Evolutionary conservation across 2,329 filamentous ascomycete genomes (phyloP).

Genomic region (Verticillium tricorpus): DNA sequence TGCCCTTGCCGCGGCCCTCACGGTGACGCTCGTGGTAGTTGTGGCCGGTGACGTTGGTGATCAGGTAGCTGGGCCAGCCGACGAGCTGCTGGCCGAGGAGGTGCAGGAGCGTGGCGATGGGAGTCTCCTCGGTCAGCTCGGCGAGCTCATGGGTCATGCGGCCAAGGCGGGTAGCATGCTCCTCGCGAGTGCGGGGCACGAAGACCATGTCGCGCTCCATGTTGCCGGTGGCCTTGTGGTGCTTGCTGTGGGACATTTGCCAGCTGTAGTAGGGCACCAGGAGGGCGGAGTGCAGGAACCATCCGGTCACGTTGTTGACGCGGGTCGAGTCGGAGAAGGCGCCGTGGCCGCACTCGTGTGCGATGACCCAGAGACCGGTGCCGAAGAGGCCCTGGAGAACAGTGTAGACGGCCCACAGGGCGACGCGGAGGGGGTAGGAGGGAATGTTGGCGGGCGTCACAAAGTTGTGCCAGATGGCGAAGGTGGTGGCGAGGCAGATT

Average conservation of each 20-base stretch:
- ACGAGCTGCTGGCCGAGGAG: slow-evolving; percentile 81
- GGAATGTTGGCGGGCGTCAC: slow-evolving; percentile 82
- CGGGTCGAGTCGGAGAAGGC: slow-evolving; percentile 90
- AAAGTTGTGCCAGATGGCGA: slow-evolving; percentile 84
- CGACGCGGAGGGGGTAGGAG: slow-evolving; percentile 60
- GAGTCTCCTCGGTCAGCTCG: slow-evolving; percentile 93
- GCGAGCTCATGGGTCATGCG: slow-evolving; percentile 73
- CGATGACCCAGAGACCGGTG: slow-evolving; percentile 93
- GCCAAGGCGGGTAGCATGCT: slow-evolving; percentile 73
- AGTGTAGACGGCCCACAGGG: slow-evolving; percentile 62
- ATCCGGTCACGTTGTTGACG: slow-evolving; percentile 88
- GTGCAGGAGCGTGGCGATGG: slow-evolving; percentile 70
- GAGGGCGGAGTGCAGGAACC: slow-evolving; percentile 82
- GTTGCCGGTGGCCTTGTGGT: slow-evolving; percentile 98
- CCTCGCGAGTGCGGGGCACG: slow-evolving; percentile 83
- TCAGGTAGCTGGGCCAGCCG: slow-evolving; percentile 89
- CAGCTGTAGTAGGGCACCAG: slow-evolving; percentile 98
- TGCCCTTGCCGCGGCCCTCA: slow-evolving; percentile 91
- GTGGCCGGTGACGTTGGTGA: slow-evolving; percentile 93
- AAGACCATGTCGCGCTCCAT: slow-evolving; percentile 99
- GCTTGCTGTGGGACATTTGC: slow-evolving; percentile 99
- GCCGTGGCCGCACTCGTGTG: slow-evolving; percentile 97
- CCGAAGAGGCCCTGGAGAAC: slow-evolving; percentile 87
- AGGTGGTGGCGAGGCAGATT: slow-evolving; percentile 66
- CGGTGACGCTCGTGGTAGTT: slow-evolving; percentile 86